Evolutionary conservation across 352 stramenopile species (phyloP), one percentile per base, ranked within the genome.

Genomic region (Phytophthora brassicae): DNA sequence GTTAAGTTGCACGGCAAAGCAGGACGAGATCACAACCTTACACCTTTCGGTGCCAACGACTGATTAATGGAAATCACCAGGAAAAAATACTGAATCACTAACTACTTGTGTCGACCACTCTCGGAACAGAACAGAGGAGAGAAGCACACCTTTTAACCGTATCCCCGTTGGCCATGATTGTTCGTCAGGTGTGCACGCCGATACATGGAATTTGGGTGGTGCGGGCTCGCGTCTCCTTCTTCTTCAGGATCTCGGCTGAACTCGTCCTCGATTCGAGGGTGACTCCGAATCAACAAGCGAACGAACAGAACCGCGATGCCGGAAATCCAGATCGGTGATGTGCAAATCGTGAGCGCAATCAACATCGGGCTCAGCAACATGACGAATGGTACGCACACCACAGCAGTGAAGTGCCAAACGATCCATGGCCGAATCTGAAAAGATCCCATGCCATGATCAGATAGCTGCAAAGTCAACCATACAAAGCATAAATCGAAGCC

Each of bases 281-380:
- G 63, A 54, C 74, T 68, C 29, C 65, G 60, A 33, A 71, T 65
- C 3, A 86, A 56, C 26, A 72, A 57, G 8, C 82, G 81, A 42
- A 90, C 77, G 23, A 85, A 61, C 22, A 90, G 46, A 56, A 89
- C 79, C 2, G 70, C 56, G 14, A 90, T 60, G 2, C 70, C 82
- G 28, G 80, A 71, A 45, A 87, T 61, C 84, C 84, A 93, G 52
- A 93, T 83, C 9, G 84, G 84, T 33, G 84, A 90, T 33, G 81
- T 90, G 62, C 72, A 92, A 52, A 93, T 89, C 44, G 64, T 77
- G 48, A 91, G 65, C 24, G 84, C 83, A 48, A 93, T 93, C 33
- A 88, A 35, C 73, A 93, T 87, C 14, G 84, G 84, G 52, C 84
- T 90, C 54, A 88, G 54, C 9, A 92, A 55, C 67, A 91, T 71